Evolutionary conservation across 441 rosid species (phyloP).

Genomic region (Daphne laureola): DNA sequence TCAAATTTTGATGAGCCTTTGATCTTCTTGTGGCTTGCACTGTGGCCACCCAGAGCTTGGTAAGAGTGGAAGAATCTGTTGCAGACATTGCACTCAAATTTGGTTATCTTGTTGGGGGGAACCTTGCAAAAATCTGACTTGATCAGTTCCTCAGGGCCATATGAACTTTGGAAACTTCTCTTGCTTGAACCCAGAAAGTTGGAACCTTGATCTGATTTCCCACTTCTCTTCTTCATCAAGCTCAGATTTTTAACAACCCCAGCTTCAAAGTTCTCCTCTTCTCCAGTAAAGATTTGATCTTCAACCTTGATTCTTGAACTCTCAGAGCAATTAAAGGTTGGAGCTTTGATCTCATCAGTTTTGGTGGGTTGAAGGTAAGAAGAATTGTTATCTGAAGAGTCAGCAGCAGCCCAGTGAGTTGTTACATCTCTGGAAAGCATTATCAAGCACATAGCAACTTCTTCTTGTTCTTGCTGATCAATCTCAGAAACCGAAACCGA

Average conservation of each 20-base stretch:
- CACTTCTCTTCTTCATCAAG: slow-evolving; percentile 8
- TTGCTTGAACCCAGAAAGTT: slow-evolving; percentile 17
- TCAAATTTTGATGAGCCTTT: slow-evolving; percentile 31
- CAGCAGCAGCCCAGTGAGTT: slow-evolving; percentile 14
- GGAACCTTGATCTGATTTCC: slow-evolving; percentile 9
- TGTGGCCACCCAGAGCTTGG: slow-evolving; percentile 64
- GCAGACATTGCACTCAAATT: slow-evolving; percentile 51
- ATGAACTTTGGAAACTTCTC: slow-evolving; percentile 17
- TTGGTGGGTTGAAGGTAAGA: slow-evolving; percentile 9
- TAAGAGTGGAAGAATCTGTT: slow-evolving; percentile 48
- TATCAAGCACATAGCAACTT: slow-evolving; percentile 34
- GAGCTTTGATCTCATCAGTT: slow-evolving; percentile 11
- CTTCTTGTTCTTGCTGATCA: slow-evolving; percentile 28
- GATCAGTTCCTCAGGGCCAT: slow-evolving; percentile 22
- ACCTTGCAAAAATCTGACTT: slow-evolving; percentile 17
- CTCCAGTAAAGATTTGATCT: slow-evolving; percentile 1
- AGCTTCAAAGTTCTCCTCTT: slow-evolving; percentile 9
- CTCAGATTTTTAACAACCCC: slow-evolving; percentile 14
- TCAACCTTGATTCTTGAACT: slow-evolving; percentile 6
- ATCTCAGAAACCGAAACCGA: slow-evolving; percentile 25
- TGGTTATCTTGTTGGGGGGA: slow-evolving; percentile 26
- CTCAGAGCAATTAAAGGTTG: slow-evolving; percentile 11
- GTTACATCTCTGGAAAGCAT: slow-evolving; percentile 34
- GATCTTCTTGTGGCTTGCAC: slow-evolving; percentile 55
- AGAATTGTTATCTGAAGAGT: slow-evolving; percentile 22